Evolutionary conservation across 2,329 filamentous ascomycete species (phyloP).

Genomic region (Domatiomyces catenatus): DNA sequence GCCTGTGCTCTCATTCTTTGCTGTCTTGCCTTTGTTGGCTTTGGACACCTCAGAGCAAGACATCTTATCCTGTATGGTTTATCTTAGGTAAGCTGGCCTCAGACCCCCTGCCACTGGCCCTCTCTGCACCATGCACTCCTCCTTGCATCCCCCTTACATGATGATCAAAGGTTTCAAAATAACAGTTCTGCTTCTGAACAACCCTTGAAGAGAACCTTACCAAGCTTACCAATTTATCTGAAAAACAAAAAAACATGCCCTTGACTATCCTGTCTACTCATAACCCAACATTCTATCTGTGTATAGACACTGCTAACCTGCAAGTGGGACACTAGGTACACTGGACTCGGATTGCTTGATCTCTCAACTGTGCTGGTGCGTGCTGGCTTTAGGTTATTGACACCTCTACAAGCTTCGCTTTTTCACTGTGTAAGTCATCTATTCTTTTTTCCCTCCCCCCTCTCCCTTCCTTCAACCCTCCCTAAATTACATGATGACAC

Average conservation of each 20-base stretch:
- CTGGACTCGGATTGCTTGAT: background rate
- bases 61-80: background rate
- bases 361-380: no score
- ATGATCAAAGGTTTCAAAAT: constrained; percentile 34
- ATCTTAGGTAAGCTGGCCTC: background rate
- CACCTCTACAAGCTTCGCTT: no score
- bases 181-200: constrained; percentile 50
- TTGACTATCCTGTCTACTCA: background rate
- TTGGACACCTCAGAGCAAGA: no score
- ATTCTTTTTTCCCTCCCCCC: constrained; percentile 36
- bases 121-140: background rate
- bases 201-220: constrained; percentile 40
- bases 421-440: background rate
- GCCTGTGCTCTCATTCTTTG: no score
- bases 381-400: no score
- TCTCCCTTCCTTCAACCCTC: constrained; percentile 29
- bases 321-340: background rate
- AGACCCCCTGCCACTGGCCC: background rate
- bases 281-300: background rate
- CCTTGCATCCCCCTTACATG: constrained; percentile 17
- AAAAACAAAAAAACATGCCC: background rate
- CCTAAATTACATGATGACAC: constrained; percentile 40
- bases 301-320: background rate
- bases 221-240: constrained; percentile 37
- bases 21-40: no score